Conservation (phyloP, 2,329 filamentous ascomycete species). For the Colletotrichum tofieldiae region DNA sequence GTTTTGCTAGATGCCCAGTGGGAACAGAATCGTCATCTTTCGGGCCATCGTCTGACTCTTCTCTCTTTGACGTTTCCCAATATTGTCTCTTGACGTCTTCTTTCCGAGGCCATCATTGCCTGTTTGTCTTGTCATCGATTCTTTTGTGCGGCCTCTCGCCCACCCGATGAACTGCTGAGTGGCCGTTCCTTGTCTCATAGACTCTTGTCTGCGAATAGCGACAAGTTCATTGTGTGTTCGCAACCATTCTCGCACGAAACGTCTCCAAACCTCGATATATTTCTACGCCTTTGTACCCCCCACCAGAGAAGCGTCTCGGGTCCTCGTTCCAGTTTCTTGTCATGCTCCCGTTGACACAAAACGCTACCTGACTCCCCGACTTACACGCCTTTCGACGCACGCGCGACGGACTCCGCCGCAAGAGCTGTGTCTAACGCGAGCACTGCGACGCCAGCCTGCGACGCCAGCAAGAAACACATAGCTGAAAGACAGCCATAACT, state of each 20-base stretch:
- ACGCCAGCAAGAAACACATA: slow-evolving; percentile 2
- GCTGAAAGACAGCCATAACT: slow-evolving; percentile 16
- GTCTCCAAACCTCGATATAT: slow-evolving; percentile 29
- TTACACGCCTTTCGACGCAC: slow-evolving; percentile 26
- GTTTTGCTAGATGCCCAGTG: slow-evolving; percentile 23
- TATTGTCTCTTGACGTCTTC: slow-evolving; percentile 3
- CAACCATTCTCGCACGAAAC: slow-evolving; percentile 23
- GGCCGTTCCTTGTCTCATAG: slow-evolving; percentile 18
- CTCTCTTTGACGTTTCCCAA: slow-evolving; percentile 9
- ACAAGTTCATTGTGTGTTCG: slow-evolving; percentile 34
- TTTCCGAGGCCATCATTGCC: slow-evolving; percentile 34
- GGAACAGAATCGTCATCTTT: slow-evolving; percentile 44
- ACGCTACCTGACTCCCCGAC: slow-evolving; percentile 19
- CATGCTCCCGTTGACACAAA: slow-evolving; percentile 21
- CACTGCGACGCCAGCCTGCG: slow-evolving; percentile 12
- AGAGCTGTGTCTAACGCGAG: slow-evolving; percentile 17
- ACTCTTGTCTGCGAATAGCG: slow-evolving; percentile 25
- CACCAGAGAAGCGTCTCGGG: not conserved
- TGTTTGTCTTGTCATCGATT: slow-evolving; percentile 14
- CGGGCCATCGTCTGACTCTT: slow-evolving; percentile 34
- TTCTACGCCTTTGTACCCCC: slow-evolving; percentile 39
- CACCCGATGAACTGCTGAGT: slow-evolving; percentile 13
- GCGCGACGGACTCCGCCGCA: slow-evolving; percentile 28
- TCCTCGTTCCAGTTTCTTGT: not conserved
- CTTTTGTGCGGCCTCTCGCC: slow-evolving; percentile 35